Conservation (phyloP, 208 protist genomes). For the Leishmania martiniquensis region DNA sequence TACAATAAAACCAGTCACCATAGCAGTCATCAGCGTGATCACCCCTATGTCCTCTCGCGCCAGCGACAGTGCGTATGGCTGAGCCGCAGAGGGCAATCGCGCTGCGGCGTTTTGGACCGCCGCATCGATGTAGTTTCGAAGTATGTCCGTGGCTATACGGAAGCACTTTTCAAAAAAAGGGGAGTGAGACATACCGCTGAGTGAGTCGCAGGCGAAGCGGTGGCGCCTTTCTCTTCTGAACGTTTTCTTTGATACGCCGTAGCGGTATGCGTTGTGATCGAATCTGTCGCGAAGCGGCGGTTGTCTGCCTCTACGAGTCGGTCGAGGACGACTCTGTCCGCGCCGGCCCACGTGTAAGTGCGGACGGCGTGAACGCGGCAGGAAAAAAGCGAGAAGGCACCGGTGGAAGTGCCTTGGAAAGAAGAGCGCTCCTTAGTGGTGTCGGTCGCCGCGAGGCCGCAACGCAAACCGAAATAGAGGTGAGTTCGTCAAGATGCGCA, state of each 20-base stretch:
- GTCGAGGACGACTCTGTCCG: neutral
- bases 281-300: neutral
- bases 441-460: too few relatives aligned
- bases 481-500: neutral
- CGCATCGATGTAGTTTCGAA: conserved; percentile 23
- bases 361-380: neutral
- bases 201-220: neutral
- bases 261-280: neutral
- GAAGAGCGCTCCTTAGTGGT: neutral
- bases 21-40: conserved; percentile 17
- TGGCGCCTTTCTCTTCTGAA: neutral
- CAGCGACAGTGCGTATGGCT: conserved; percentile 27
- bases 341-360: neutral
- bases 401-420: neutral
- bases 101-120: conserved; percentile 18
- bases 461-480: neutral
- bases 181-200: neutral
- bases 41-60: conserved; percentile 15
- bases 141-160: conserved; percentile 6
- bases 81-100: conserved; percentile 21
- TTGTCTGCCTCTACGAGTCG: neutral
- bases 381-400: neutral
- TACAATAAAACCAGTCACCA: conserved; percentile 39
- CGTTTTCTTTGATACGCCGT: neutral
- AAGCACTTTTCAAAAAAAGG: neutral